These are phyloP conservation scores for Lepidium sativum DNA, from an alignment of 345 rosid genomes.

Conservation along the genomic window DNA sequence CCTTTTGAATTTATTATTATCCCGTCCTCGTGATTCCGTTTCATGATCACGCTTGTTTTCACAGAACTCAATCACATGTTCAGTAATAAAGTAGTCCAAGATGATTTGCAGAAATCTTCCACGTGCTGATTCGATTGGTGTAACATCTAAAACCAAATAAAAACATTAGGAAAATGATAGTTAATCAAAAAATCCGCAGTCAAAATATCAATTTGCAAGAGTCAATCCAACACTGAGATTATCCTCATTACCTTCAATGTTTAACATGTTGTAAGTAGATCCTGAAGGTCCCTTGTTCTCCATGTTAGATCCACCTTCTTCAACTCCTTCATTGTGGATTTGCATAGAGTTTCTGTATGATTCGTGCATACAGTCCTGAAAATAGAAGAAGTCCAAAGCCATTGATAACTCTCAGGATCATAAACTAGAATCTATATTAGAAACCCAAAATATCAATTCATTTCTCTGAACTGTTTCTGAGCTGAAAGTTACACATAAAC, in stretches of 20 bases:
- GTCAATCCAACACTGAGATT: not conserved
- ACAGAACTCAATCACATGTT: conserved; percentile 53
- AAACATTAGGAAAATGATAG: not conserved
- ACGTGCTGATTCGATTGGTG: conserved; percentile 79
- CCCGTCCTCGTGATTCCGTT: conserved; percentile 40
- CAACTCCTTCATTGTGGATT: conserved; percentile 52
- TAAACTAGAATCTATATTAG: not conserved
- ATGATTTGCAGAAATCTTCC: conserved; percentile 71
- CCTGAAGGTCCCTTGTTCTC: conserved; percentile 47
- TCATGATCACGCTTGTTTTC: conserved; percentile 43
- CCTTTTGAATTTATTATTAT: conserved; percentile 44
- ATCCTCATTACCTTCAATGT: conserved; percentile 47
- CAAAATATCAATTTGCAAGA: not conserved
- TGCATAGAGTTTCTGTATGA: conserved; percentile 59
- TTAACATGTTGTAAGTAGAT: conserved; percentile 41
- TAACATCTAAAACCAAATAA: conserved; percentile 42
- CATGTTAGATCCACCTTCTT: conserved; percentile 51
- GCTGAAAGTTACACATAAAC: not conserved
- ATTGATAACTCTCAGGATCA: not conserved
- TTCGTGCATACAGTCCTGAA: conserved; percentile 68
- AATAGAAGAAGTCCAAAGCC: not conserved
- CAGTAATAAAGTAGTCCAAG: conserved; percentile 61
- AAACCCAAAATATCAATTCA: not conserved
- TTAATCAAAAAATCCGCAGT: not conserved
- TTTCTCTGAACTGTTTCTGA: not conserved